Percentiles rank a stretch among this genome's conserved stretches.
phyloP scores from a whole-genome alignment of 257 asterid species.

The Rubia yunnanensis region DNA sequence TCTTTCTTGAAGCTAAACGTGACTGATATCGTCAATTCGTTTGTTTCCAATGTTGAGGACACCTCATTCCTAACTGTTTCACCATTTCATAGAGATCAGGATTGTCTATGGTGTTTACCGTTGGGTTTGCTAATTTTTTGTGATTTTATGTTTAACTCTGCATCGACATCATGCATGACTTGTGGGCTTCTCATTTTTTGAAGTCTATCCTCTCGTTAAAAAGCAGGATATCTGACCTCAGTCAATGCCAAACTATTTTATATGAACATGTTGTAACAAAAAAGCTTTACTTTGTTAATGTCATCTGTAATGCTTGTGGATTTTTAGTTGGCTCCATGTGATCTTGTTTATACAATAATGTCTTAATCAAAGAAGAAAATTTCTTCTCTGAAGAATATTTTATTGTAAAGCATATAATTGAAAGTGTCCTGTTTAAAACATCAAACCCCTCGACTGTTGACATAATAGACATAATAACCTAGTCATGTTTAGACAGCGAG shows the following conservation, averaged over 20 bases:
- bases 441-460: background rate
- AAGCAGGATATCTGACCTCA: background rate
- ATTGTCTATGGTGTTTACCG: background rate
- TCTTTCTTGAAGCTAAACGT: background rate
- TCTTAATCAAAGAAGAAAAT: background rate
- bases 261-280: background rate
- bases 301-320: background rate
- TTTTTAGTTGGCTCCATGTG: background rate
- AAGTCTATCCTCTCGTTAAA: background rate
- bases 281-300: background rate
- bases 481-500: background rate
- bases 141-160: background rate
- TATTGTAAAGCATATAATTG: background rate
- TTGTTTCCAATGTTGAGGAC: background rate
- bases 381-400: background rate
- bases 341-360: background rate
- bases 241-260: background rate
- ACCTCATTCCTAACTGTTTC: background rate
- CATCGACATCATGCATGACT: background rate
- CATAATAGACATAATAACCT: slow-evolving; percentile 1
- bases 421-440: background rate
- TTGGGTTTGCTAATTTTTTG: background rate
- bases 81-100: background rate
- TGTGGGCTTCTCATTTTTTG: background rate
- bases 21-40: background rate